Percentiles rank a stretch among this genome's conserved stretches.
These are phyloP conservation scores for Aspergillus arachidicola DNA, from an alignment of 2,329 filamentous ascomycete species.

Conservation along the genomic window DNA sequence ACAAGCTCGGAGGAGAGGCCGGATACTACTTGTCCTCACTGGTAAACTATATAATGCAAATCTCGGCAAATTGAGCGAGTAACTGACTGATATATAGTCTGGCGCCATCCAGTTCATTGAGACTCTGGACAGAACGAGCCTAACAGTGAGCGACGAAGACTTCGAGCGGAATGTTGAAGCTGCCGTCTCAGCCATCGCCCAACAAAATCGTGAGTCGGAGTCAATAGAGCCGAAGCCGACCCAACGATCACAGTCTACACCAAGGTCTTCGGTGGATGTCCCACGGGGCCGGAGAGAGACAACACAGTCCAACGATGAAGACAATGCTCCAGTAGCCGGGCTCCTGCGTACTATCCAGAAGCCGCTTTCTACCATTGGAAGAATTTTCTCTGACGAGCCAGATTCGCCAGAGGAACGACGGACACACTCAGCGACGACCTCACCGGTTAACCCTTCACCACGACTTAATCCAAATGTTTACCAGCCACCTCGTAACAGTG, in stretches of 20 bases:
- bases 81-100: slow-evolving; percentile 29
- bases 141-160: slow-evolving; percentile 92
- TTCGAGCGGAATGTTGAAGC: slow-evolving; percentile 97
- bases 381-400: slow-evolving; percentile 82
- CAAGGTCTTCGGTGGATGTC: slow-evolving; percentile 61
- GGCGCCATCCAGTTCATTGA: slow-evolving; percentile 97
- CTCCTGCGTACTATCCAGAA: slow-evolving; percentile 87
- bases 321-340: slow-evolving; percentile 79
- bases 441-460: slow-evolving; percentile 51
- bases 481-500: slow-evolving; percentile 46
- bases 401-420: slow-evolving; percentile 41
- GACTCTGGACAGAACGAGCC: slow-evolving; percentile 87
- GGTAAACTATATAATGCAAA: slow-evolving; percentile 49
- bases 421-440: slow-evolving; percentile 42
- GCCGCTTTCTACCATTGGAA: slow-evolving; percentile 85
- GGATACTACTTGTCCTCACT: slow-evolving; percentile 97
- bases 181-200: slow-evolving; percentile 91
- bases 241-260: slow-evolving; percentile 60
- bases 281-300: slow-evolving; percentile 50
- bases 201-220: slow-evolving; percentile 71
- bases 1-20: slow-evolving; percentile 95
- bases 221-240: slow-evolving; percentile 43
- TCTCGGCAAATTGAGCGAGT: background rate
- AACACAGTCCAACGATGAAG: slow-evolving; percentile 59
- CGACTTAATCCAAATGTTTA: slow-evolving; percentile 54